Evolutionary conservation across 805 yeast genomes (phyloP), one percentile per base, ranked within the genome.

Genomic region (Diddensiella transvaalensis): DNA sequence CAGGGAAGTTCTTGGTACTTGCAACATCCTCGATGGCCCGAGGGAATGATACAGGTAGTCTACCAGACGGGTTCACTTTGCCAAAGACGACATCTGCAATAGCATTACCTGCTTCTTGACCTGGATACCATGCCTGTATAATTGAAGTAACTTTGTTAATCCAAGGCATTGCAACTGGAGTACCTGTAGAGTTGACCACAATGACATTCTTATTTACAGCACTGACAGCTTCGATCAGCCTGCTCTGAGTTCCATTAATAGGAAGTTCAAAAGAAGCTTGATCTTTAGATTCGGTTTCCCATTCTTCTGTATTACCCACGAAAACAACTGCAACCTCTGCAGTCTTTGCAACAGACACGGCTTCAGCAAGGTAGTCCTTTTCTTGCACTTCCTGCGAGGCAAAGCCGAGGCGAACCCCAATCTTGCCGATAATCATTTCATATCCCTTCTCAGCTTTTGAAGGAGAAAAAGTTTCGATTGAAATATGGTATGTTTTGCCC

Each of bases 251-350:
- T 22, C 75, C 73, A 39, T 59, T 53, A 13, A 75, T 73, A 23
- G 85, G 85, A 23, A 79, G 65, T 40, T 71, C 71, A 76, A n/a
- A 35, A 80, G 67, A 57, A 68, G 53, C 58, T 58, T 85, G 67
- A 60, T 80, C 86, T 52, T 68, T 73, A 33, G 84, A 82, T 61
- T 80, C 85, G 23, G 77, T 65, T 60, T 81, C 85, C 74, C 78
- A 79, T 36, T 78, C 83, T 24, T 64, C 64, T 52, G 75, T 72
- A 49, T 77, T 66, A 26, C 86, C 85, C 45, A 76, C 66, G 46
- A 70, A 62, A 39, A 80, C 55, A 18, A 80, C 61, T 18, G 78
- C 83, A 59, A 77, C 77, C 52, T 80, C 85, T 18, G 63, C 78
- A 1, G 58, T 30, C 52, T 70, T 68, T 35, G 86, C 85, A 33